Percentiles rank a stretch among this genome's conserved stretches.
phyloP scores from a whole-genome alignment of 2,329 filamentous ascomycete species.

The Aspergillus fischeri region DNA sequence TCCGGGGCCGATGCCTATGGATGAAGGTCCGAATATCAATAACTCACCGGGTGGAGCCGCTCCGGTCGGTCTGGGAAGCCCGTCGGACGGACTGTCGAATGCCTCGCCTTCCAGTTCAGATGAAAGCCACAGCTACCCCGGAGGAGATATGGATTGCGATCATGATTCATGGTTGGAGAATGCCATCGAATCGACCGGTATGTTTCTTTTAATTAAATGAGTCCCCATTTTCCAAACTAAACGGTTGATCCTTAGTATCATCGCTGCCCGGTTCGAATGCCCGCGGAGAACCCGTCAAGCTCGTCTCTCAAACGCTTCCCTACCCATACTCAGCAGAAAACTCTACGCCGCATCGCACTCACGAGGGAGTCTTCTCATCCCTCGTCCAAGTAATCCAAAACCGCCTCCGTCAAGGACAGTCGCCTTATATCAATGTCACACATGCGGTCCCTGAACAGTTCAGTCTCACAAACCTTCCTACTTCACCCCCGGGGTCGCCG shows the following conservation, averaged over 20 bases:
- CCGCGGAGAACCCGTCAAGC: conserved; percentile 46
- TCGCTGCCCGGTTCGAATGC: conserved; percentile 35
- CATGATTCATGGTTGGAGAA: conserved; percentile 35
- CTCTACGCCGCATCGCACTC: conserved; percentile 23
- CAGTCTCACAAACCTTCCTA: conserved; percentile 58
- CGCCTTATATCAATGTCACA: conserved; percentile 60
- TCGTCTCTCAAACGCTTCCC: conserved; percentile 59
- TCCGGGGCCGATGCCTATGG: conserved; percentile 23
- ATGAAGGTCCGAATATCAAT: conserved; percentile 27
- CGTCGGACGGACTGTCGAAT: conserved; percentile 28
- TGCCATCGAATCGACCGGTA: conserved; percentile 35
- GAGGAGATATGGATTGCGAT: conserved; percentile 31
- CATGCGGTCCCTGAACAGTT: conserved; percentile 61
- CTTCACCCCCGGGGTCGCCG: conserved; percentile 60
- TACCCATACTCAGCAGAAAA: conserved; percentile 44
- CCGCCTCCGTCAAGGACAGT: conserved; percentile 47
- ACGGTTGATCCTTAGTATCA: conserved; percentile 24
- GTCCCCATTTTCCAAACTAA: background rate
- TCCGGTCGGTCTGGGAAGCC: conserved; percentile 28
- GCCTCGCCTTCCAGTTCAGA: conserved; percentile 27
- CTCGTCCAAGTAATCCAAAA: conserved; percentile 55
- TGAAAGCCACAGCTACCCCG: conserved; percentile 26
- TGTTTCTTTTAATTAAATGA: conserved; percentile 6
- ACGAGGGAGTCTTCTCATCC: conserved; percentile 47
- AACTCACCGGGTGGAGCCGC: conserved; percentile 23